phyloP scores from a whole-genome alignment of 1,284 basidiomycete genomes.

The Trametes sp. region DNA sequence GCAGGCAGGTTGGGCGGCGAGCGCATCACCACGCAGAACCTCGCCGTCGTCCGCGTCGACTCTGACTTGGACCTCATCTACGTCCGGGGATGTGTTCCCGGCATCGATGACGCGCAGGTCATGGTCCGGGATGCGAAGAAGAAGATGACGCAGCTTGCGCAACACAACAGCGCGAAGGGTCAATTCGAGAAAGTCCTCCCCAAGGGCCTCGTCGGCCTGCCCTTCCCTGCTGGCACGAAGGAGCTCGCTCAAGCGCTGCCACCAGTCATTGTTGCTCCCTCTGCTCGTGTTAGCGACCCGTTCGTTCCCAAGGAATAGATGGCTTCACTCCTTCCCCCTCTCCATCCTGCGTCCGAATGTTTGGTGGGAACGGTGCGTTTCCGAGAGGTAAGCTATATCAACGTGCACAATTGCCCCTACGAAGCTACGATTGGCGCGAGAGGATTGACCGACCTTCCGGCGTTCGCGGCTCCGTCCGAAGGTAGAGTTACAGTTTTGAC shows the following conservation, averaged over 20 bases:
- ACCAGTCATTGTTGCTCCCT: constrained; percentile 69
- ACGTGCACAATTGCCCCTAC: too few species aligned
- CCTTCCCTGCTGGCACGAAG: constrained; percentile 91
- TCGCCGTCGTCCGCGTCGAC: constrained; percentile 91
- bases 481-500: neutral
- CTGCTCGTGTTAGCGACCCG: constrained; percentile 72
- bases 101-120: constrained; percentile 77
- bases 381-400: too few species aligned
- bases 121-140: constrained; percentile 87
- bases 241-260: constrained; percentile 77
- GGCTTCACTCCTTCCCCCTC: constrained; percentile 6
- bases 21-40: constrained; percentile 88
- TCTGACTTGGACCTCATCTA: constrained; percentile 87
- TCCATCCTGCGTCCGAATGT: neutral
- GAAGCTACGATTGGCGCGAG: too few species aligned
- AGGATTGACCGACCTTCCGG: neutral
- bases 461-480: neutral
- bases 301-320: constrained; percentile 77
- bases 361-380: too few species aligned
- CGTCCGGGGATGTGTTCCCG: constrained; percentile 79
- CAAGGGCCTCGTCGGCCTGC: constrained; percentile 83
- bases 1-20: constrained; percentile 91
- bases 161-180: constrained; percentile 76
- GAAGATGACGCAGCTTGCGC: constrained; percentile 70
- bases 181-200: constrained; percentile 84